Conservation (phyloP, 2,329 filamentous ascomycete species). For the Colletotrichum simmondsii region DNA sequence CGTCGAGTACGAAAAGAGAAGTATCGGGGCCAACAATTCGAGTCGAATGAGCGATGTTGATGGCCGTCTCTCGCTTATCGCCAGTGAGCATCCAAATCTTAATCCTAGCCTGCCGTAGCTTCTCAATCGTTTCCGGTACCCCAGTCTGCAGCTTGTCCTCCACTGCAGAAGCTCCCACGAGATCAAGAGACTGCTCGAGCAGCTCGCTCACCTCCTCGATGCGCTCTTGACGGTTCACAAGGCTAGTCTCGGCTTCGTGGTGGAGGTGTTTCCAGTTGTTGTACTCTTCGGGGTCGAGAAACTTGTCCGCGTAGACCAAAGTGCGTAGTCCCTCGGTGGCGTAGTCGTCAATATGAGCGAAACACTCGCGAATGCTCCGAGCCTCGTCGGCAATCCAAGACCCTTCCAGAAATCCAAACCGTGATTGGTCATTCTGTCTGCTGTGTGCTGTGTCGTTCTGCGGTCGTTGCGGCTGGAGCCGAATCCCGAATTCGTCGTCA, state of each 20-base stretch:
- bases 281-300: constrained; percentile 79
- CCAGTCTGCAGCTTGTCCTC: constrained; percentile 89
- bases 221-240: constrained; percentile 77
- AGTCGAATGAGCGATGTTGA: constrained; percentile 85
- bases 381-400: constrained; percentile 60
- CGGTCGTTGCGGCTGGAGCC: constrained; percentile 38
- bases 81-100: constrained; percentile 94
- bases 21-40: constrained; percentile 78
- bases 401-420: constrained; percentile 53
- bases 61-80: constrained; percentile 88
- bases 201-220: constrained; percentile 83
- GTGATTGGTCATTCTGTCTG: too few relatives aligned
- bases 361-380: constrained; percentile 80
- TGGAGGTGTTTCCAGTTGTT: constrained; percentile 79
- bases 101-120: constrained; percentile 83
- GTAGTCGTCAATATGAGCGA: constrained; percentile 89
- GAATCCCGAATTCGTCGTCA: constrained; percentile 58
- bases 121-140: constrained; percentile 89
- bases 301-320: constrained; percentile 81
- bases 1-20: constrained; percentile 81
- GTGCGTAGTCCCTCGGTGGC: constrained; percentile 87
- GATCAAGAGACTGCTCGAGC: constrained; percentile 81
- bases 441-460: neutral
- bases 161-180: constrained; percentile 87
- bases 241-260: constrained; percentile 80